Evolutionary conservation across 2,329 filamentous ascomycete genomes (phyloP), one percentile per base, ranked within the genome.

Genomic region (Fonsecaea multimorphosa): DNA sequence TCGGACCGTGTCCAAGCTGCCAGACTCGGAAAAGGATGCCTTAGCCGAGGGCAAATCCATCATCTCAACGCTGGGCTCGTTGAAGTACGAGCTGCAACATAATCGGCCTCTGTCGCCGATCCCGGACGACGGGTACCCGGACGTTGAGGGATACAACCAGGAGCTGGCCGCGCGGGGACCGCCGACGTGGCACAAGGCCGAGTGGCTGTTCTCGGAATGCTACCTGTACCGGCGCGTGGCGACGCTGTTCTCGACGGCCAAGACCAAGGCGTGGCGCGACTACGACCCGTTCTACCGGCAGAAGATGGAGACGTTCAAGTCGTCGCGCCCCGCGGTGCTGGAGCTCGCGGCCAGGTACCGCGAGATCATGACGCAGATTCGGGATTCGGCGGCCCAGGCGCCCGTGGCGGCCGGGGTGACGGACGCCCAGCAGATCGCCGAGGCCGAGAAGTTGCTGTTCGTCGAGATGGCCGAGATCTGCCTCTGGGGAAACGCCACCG

Each of bases 41-140:
- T 79, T 84, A 36, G 85, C 86, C 27, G 95, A 98, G 78, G 95
- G 95, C 73, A 97, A 97, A 82, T 83, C 82, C 72, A 93, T 99
- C 66, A 85, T 96, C 49, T 87, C 91, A 75, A 86, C 90, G 71
- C 84, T 99, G 12, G 90, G 89, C 4, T 86, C 84, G 70, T 84
- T 99, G 73, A 99, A 99, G 80, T 97, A 98, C 79, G 94, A 98
- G 80, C 81, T 98, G 52, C 91, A 97, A 76, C 95, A 99, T 76
- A 89, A 97, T 78, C 87, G 93, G 51, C 49, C 19, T 9, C 40
- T 32, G 70, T 92, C 89, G 0, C 91, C 91, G 1, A 83, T 96
- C 22, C 79, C 81, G 14, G 90, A 97, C 71, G 93, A 97, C 75
- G 67, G 68, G 6, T 83, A 86, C 70, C 77, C 87, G 11, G 93